Evolutionary conservation across 441 rosid species (phyloP), one percentile per base, ranked within the genome.

Genomic region (Breynia disticha): DNA sequence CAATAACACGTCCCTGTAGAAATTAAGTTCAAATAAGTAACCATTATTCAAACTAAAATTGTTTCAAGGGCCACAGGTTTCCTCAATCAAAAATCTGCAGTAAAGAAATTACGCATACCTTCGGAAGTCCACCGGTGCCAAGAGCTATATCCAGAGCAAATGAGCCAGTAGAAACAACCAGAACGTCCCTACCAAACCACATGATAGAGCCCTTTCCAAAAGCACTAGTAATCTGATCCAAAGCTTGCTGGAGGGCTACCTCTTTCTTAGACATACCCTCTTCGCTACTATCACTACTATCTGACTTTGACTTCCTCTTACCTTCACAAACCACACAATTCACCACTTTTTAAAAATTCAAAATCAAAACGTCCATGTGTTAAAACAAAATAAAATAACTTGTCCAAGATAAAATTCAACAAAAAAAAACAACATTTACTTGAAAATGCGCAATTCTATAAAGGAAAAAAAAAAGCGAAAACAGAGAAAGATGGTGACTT

Each of bases 121-220:
- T 93, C n/a, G 98, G 97, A 66, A 88, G 75, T 54, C 98, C 98
- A 69, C 97, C 95, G 9, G 72, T 79, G 41, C 96, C 98, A 17
- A 91, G 73, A 32, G 97, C 98, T 39, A 82, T 37, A 67, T 88
- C 94, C 49, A 91, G 82, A 17, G 79, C 73, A 77, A 93, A 84
- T 51, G 95, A 93, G 28, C 98, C 98, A 0, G 97, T 82, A 32
- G 98, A 89, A 59, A 82, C 69, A 47, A 86, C 93, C 0, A 95
- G 88, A 52, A 86, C 90, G 45, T 83, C 67, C 68, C 88, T 79
- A 56, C 97, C 98, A 21, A 88, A 87, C 96, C 96, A 93, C 97
- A 93, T 84, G 28, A 93, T 89, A 1, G 97, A 75, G 2, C 98
- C 96, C 71, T 89, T 89, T 43, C 96, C 97, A 69, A 79, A 89